Base-by-base conservation (phyloP, 352 stramenopile genomes). In the Globisporangium barbulae region DNA sequence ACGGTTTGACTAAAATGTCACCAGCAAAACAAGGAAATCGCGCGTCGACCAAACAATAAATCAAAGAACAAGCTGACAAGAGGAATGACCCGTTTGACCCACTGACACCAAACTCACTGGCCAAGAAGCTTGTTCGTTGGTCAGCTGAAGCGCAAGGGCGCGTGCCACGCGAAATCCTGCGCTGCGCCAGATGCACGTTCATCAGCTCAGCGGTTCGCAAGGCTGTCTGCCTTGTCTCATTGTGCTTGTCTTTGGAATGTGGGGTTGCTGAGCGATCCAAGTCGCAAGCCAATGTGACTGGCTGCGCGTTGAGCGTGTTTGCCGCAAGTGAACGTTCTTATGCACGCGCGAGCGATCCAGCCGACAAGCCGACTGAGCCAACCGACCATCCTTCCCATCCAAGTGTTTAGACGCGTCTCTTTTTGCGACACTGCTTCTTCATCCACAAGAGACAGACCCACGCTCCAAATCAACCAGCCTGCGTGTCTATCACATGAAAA, bases 391-490 rank as follows among this genome's bases (percentile, higher is more conserved):
- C 49, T 19, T 56, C 50, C 50, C 25, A 56, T 56, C 50, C 41
- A 9, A 25, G n/a, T 41, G 50, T 39, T 56, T 56, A 56, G 50
- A 56, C 41, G 41, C 41, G 28, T 35, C 25, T 12, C 13, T 41
- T 21, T 15, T 35, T 57, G 50, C 19, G 28, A 21, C 52, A 48
- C 17, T 48, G 10, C 39, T n/a, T 1, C 39, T n/a, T 28, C 25
- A 3, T 37, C 31, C 52, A 57, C 52, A 44, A 58, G 52, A 58
- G 52, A 58, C 52, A 58, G 52, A 58, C 52, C n/a, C 19, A 41
- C 25, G 25, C 25, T 28, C 25, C 25, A 28, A 39, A 2, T 39
- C 33, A 39, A 39, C 33, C 52, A 22, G 30, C 15, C 3, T 28
- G 31, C 1, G n/a, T 8, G 42, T 48, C 52, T 41, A 12, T 39